These are phyloP conservation scores for Penicillium daleae DNA, from an alignment of 495 filamentous ascomycete species.

Conservation along the genomic window DNA sequence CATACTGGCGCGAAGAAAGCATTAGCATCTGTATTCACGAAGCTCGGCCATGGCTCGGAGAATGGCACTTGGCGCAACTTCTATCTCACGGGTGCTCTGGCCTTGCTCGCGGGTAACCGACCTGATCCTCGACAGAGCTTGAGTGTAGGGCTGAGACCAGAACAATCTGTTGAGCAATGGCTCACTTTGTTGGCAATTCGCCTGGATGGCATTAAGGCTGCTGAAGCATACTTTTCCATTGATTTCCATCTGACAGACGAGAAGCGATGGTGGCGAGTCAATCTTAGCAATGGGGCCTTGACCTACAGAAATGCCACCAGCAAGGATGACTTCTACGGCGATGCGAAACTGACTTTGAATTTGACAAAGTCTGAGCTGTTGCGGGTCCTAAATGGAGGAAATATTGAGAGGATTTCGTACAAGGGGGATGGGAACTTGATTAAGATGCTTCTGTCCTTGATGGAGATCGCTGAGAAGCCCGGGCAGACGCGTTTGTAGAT, in stretches of 20 bases:
- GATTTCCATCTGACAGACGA: conserved; percentile 21
- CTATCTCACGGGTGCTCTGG: conserved; percentile 24
- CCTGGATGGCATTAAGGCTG: conserved; percentile 17
- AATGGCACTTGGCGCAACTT: conserved; percentile 38
- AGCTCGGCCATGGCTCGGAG: conserved; percentile 34
- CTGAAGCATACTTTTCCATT: conserved; percentile 6
- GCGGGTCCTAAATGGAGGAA: neutral
- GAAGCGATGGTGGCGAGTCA: conserved; percentile 19
- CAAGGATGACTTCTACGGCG: neutral
- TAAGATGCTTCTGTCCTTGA: neutral
- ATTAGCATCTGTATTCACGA: conserved; percentile 28
- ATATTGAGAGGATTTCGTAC: neutral
- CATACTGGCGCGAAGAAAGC: conserved; percentile 11
- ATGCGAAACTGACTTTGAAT: neutral
- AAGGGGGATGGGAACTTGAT: neutral
- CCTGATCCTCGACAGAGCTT: neutral
- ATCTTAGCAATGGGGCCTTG: conserved; percentile 23
- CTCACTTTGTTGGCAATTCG: conserved; percentile 15
- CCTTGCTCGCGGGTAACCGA: conserved; percentile 11
- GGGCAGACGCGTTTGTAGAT: neutral
- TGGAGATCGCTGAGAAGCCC: neutral
- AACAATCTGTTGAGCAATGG: conserved; percentile 20
- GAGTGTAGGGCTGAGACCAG: conserved; percentile 9
- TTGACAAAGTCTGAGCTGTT: conserved; percentile 9
- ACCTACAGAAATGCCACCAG: conserved; percentile 10